phyloP scores from a whole-genome alignment of 2,329 filamentous ascomycete species.

The Periglandula ipomoeae region DNA sequence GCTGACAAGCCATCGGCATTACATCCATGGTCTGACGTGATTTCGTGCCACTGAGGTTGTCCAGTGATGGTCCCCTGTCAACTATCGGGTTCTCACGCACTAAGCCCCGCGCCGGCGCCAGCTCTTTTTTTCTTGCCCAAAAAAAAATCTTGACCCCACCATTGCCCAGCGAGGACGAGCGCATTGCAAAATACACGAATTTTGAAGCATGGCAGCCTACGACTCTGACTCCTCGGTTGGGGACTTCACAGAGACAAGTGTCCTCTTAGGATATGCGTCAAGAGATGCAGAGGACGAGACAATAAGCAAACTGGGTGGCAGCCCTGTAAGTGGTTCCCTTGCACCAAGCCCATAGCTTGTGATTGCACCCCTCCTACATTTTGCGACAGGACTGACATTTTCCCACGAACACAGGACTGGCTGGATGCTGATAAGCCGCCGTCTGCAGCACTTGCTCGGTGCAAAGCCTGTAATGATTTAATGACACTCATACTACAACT shows the following conservation, averaged over 20 bases:
- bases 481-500: constrained; percentile 85
- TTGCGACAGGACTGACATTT: constrained; percentile 1
- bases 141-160: constrained; percentile 33
- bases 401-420: constrained; percentile 59
- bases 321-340: constrained; percentile 52
- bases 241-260: constrained; percentile 70
- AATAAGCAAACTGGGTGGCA: constrained; percentile 81
- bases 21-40: no score
- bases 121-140: background rate
- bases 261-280: constrained; percentile 82
- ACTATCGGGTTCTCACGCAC: background rate
- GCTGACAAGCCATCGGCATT: no score
- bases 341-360: background rate
- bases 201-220: constrained; percentile 57
- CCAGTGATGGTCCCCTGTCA: no score
- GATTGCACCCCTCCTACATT: background rate
- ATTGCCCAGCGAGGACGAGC: constrained; percentile 8
- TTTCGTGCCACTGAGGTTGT: no score
- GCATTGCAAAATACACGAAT: background rate
- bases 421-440: constrained; percentile 62
- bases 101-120: background rate
- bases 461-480: constrained; percentile 74
- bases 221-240: constrained; percentile 77
- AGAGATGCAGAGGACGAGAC: constrained; percentile 70
- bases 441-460: constrained; percentile 69